A percentile compares a stretch with the other conserved stretches of the same genome.
Conservation (phyloP, 129 eudicot genomes). For the Oenanthe sinensis region DNA sequence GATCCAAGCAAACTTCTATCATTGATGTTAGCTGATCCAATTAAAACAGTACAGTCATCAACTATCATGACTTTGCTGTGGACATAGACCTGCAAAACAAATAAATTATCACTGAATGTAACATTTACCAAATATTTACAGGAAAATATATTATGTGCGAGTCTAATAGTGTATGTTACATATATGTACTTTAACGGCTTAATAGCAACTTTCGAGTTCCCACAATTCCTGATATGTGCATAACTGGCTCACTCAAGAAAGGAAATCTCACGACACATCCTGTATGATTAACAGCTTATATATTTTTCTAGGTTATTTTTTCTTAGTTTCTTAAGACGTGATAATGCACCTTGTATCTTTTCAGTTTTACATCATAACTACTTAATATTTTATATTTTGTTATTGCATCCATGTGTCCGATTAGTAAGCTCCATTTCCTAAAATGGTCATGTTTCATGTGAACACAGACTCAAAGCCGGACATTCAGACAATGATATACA, state of each 20-base stretch:
- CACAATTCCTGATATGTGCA: not conserved
- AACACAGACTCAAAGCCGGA: not conserved
- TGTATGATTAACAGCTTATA: not conserved
- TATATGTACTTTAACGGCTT: not conserved
- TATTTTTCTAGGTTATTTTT: not conserved
- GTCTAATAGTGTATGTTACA: not conserved
- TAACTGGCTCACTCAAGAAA: not conserved
- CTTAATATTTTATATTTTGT: too few species aligned
- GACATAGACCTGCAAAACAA: slow-evolving; percentile 61
- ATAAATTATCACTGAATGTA: not conserved
- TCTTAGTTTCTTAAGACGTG: not conserved
- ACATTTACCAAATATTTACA: not conserved
- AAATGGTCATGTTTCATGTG: not conserved
- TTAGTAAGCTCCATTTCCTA: not conserved
- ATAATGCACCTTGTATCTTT: not conserved
- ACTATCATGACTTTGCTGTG: slow-evolving; percentile 95
- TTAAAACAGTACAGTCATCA: slow-evolving; percentile 65
- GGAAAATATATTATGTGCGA: too few species aligned
- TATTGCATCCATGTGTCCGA: too few species aligned
- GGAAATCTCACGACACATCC: not conserved
- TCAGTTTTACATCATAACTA: too few species aligned
- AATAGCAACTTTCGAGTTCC: not conserved
- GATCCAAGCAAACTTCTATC: slow-evolving; percentile 97
- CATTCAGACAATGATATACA: too few species aligned
- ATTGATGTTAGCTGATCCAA: slow-evolving; percentile 95